Percentiles rank a stretch among this genome's conserved stretches.
These are phyloP conservation scores for Cladophialophora immunda DNA, from an alignment of 2,329 filamentous ascomycete genomes.

Conservation along the genomic window DNA sequence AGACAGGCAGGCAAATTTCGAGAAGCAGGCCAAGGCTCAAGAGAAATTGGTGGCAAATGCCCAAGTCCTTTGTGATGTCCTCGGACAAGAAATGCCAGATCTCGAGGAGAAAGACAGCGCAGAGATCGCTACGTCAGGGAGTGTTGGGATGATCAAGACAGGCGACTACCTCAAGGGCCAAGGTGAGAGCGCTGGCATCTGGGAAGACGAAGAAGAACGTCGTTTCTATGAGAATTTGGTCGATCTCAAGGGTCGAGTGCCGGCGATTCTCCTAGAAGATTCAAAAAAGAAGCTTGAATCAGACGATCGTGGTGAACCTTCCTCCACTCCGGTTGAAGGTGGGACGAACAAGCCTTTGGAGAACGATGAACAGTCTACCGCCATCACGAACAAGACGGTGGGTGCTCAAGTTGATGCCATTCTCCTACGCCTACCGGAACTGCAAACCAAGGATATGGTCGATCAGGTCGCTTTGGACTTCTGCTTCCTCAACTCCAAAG, in stretches of 20 bases:
- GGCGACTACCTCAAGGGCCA: slow-evolving; percentile 92
- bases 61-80: slow-evolving; percentile 85
- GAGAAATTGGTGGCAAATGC: slow-evolving; percentile 90
- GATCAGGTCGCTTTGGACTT: slow-evolving; percentile 96
- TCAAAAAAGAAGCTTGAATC: slow-evolving; percentile 85
- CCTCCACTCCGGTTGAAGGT: slow-evolving; percentile 51
- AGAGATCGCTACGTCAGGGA: slow-evolving; percentile 71
- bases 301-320: slow-evolving; percentile 83
- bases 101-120: slow-evolving; percentile 82
- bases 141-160: slow-evolving; percentile 92
- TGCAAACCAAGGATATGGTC: slow-evolving; percentile 89
- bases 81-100: slow-evolving; percentile 93
- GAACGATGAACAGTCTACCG: slow-evolving; percentile 84
- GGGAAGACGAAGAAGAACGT: slow-evolving; percentile 97
- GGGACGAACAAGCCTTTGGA: slow-evolving; percentile 63
- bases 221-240: slow-evolving; percentile 98
- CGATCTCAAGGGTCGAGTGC: slow-evolving; percentile 94
- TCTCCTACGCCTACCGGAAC: slow-evolving; percentile 84
- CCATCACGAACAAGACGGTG: slow-evolving; percentile 96
- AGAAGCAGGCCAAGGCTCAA: slow-evolving; percentile 90
- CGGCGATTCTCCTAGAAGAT: slow-evolving; percentile 90
- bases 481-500: slow-evolving; percentile 98
- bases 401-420: slow-evolving; percentile 95
- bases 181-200: slow-evolving; percentile 90
- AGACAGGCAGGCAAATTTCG: slow-evolving; percentile 93